Base-by-base conservation (phyloP, 305 asterid species). In the Stenogyne calaminthoides region DNA sequence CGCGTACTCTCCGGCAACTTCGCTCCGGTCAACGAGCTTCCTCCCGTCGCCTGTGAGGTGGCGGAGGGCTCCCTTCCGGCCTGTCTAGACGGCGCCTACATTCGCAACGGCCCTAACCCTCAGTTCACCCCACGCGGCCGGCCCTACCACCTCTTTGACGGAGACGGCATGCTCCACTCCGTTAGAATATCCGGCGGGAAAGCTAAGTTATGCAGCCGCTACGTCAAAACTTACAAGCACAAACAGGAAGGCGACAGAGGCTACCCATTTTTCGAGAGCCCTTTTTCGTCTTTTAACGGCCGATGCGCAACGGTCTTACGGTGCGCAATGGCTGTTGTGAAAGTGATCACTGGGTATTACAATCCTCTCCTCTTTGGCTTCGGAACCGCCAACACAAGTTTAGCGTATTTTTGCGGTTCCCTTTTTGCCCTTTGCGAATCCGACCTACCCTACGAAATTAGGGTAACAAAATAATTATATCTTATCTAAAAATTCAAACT, bases 151-250 rank as follows among this genome's bases (percentile, higher is more conserved):
- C 65, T 77, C 9, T 79, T 79, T 2, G 92, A 88, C 16, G 90
- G 92, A 0, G 92, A 88, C 16, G 90, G 95, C 16, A 88, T 88
- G 95, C 92, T 86, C 25, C 95, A 87, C 62, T 69, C 80, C 2
- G 34, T 87, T n/a, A 82, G 36, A 49, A 85, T 88, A 32, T 74
- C 82, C 0, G 19, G 52, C 4, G 88, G 92, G 3, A 65, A 60
- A 67, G 86, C 88, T 14, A 69, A 71, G 0, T 57, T 83, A 1
- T 85, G 89, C 47, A 85, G 92, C 66, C 88, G 95, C 9, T 87
- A 51, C 22, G 88, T 85, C 10, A 55, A 69, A 69, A 88, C 95
- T 6, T 82, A 85, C 58, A 87, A 81, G 32, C 82, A 83, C 78
- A 15, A 0, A 0, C 15, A 67, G 1, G 92, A 89, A 44, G 74